Base-by-base conservation (phyloP, 352 stramenopile genomes). In the Globisporangium iwayamae region DNA sequence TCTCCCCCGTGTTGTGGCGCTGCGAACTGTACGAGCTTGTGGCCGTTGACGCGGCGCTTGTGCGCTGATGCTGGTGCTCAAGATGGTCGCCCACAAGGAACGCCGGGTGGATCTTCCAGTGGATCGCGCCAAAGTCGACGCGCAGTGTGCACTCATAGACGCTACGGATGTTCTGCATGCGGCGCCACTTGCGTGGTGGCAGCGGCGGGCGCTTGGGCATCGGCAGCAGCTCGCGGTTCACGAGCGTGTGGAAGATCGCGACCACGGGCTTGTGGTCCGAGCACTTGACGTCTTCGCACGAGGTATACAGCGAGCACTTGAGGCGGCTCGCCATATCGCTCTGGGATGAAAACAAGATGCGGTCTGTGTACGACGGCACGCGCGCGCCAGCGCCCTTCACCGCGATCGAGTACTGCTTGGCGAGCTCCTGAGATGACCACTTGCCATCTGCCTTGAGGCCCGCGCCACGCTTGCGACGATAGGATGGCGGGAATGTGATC, bases 281-380 rank as follows among this genome's bases (percentile, higher is more conserved):
- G 60, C 73, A 85, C 38, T 60, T 81, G 1, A 95, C 76, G 39
- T 79, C 70, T 53, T 96, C 89, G 53, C 76, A 89, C 18, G 83
- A 91, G 5, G 72, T 77, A 67, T 97, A 97, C 22, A 74, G 59
- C 20, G 73, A 73, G 56, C 87, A 91, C 22, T 75, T 76, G 43
- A 96, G 70, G 9, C 81, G 77, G 36, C 81, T 69, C 9, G 75
- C 65, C 71, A 92, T 78, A 63, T 93, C 85, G 0, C 72, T 67
- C 43, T 94, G 76, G 9, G 89, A 96, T 52, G 88, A 83, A 52
- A 85, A 89, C 43, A 97, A 70, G 36, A 97, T 95, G 20, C 90
- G 87, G 59, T 97, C 90, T 10, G 90, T 97, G 68, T 96, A 97
- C 30, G 88, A 96, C 28, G 90, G 90, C 14, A 94, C 81, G 36